Evolutionary conservation across 371 early-diverging fungal species (phyloP), one percentile per base, ranked within the genome.

Genomic region (Gilbertella persicaria): DNA sequence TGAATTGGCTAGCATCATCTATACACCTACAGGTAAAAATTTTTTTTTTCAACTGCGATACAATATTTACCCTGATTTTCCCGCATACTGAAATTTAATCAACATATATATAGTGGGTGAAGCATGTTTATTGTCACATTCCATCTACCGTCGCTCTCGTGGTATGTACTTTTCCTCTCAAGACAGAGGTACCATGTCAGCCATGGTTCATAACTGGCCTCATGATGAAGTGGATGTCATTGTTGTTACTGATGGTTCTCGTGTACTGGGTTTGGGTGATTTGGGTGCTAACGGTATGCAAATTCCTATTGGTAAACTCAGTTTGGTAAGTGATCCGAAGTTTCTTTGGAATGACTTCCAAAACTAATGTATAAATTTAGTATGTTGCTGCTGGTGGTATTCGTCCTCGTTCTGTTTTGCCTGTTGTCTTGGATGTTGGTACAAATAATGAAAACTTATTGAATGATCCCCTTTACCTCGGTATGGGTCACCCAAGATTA

Each of bases 281-380:
- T 61, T 85, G 49, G 85, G 87, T 16, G 82, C 81, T 19, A 84
- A 82, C 50, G 87, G 87, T 41, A 86, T 85, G 86, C 81, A 79
- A 46, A 77, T 77, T 39, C 77, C 77, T 28, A 73, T 64, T 56
- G 87, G 87, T 55, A 86, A 85, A 62, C 64, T 78, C 36, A 73
- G 74, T 71, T 66, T 78, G 69, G 78, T 77, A 73, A 68, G 53
- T 33, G 33, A 33, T 33, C 33, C 33, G 33, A 33, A 9, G 13
- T 33, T 33, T 47, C 19, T 29, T n/a, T n/a, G n/a, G n/a, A n/a
- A n/a, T n/a, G n/a, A n/a, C n/a, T n/a, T n/a, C n/a, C n/a, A n/a
- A n/a, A n/a, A n/a, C n/a, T n/a, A n/a, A n/a, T n/a, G n/a, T n/a
- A n/a, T n/a, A n/a, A n/a, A n/a, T 30, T 21, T 66, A 73, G 71